Evolutionary conservation across 2,329 filamentous ascomycete genomes (phyloP), one percentile per base, ranked within the genome.

Genomic region (Berkeleyomyces rouxiae): DNA sequence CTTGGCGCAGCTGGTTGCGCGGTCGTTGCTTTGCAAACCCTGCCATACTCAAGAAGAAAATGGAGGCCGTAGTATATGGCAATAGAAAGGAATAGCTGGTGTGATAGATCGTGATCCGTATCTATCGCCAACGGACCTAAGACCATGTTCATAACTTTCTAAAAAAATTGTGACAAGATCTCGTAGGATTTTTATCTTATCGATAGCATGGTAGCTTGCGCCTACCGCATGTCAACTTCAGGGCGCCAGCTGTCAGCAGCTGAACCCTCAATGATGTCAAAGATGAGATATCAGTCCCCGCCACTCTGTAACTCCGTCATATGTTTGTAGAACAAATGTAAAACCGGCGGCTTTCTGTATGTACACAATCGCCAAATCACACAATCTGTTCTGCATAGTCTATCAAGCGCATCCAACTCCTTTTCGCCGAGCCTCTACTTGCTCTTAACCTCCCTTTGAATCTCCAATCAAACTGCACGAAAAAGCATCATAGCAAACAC

Each of bases 1-100:
- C 78, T 63, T 79, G 76, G 49, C 78, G 76, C 43, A 84, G 53
- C 10, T 58, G 44, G 59, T 58, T 61, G 42, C 37, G 33, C 3
- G 64, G 61, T 11, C 58, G 46, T 23, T 63, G 42, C 58, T 63
- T 61, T 62, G 65, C 67, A 69, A 68, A 67, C 66, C 60, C 68
- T 67, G 67, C 66, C 65, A 67, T 68, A 67, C 67, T 67, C 66
- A 68, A 23, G 23, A 66, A 66, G 13, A 37, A 62, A 36, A 9
- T 31, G 39, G 11, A 4, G 33, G 36, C n/a, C 11, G 43, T 36
- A 37, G 23, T 53, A 36, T 10, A 39, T 11, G 31, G 36, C 40
- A 46, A 39, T 33, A 9, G 13, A 37, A 36, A n/a, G 13, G 51
- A 40, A 47, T 6, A 23, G 44, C 44, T 23, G 3, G 4, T 58